phyloP scores from a whole-genome alignment of 2,329 filamentous ascomycete species.

The Botrytis fragariae region DNA sequence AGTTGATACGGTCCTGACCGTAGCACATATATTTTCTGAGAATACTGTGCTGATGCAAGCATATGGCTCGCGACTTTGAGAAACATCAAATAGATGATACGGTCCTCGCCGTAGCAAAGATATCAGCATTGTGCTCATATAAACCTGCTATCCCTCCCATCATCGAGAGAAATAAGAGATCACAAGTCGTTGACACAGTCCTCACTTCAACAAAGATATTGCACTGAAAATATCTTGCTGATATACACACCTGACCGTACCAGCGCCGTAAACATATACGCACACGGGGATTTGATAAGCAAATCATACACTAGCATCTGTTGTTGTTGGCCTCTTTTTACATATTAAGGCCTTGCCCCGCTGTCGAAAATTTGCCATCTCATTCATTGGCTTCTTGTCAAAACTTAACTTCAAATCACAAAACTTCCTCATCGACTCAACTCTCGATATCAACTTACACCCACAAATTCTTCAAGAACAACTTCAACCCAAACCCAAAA shows the following conservation, averaged over 20 bases:
- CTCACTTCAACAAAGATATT: neutral
- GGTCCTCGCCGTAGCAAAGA: neutral
- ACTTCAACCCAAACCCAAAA: neutral
- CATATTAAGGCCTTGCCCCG: neutral
- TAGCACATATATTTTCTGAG: neutral
- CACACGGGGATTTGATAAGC: neutral
- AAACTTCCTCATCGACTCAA: neutral
- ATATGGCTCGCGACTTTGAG: neutral
- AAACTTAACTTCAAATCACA: neutral
- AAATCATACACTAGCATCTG: neutral
- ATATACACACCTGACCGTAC: neutral
- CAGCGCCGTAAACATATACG: neutral
- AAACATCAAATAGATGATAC: neutral
- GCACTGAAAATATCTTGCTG: neutral
- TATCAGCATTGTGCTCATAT: neutral
- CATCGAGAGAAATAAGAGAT: neutral
- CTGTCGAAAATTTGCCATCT: neutral
- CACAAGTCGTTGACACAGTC: neutral
- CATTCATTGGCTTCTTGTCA: neutral
- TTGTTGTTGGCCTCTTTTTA: accelerated
- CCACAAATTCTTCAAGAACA: neutral
- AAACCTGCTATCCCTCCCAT: neutral
- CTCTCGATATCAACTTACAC: neutral
- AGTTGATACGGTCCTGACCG: neutral
- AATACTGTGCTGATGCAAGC: neutral